These are phyloP conservation scores for Tylopilus plumbeoviolaceoides DNA, from an alignment of 768 basidiomycete genomes.

Conservation along the genomic window DNA sequence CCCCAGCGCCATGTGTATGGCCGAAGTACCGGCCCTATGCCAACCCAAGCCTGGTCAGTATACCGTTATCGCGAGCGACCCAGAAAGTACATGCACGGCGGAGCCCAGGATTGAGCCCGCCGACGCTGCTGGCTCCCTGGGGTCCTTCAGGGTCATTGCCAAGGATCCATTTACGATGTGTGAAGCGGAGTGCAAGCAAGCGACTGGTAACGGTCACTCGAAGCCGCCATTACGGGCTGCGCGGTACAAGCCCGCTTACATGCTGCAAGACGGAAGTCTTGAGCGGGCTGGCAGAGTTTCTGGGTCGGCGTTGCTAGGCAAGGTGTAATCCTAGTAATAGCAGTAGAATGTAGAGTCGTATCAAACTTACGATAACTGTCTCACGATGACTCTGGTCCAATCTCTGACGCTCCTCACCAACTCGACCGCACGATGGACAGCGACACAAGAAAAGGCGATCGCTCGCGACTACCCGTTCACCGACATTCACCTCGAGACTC, in stretches of 20 bases:
- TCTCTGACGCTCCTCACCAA: slow-evolving; percentile 21
- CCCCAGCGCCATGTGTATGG: slow-evolving; percentile 16
- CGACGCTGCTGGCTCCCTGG: background rate
- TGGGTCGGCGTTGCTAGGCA: slow-evolving; percentile 12
- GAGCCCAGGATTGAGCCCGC: slow-evolving; percentile 7
- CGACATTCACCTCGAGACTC: slow-evolving; percentile 39
- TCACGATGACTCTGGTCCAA: slow-evolving; percentile 16
- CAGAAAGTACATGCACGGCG: slow-evolving; percentile 14
- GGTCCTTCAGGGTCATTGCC: slow-evolving; percentile 18
- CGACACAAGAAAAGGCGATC: slow-evolving; percentile 55
- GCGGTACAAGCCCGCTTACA: slow-evolving; percentile 75
- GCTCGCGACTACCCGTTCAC: slow-evolving; percentile 53
- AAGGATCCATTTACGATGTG: slow-evolving; percentile 20
- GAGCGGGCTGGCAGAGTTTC: slow-evolving; percentile 67
- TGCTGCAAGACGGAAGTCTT: slow-evolving; percentile 66
- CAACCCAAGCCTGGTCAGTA: background rate
- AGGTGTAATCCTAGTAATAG: slow-evolving; percentile 1
- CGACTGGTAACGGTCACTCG: background rate
- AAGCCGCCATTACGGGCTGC: slow-evolving; percentile 10
- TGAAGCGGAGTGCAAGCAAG: slow-evolving; percentile 7
- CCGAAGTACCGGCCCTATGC: slow-evolving; percentile 4
- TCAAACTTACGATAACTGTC: background rate
- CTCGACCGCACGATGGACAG: slow-evolving; percentile 45
- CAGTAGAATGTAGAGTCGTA: background rate
- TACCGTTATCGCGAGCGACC: slow-evolving; percentile 19